Percentiles rank a stretch among this genome's conserved stretches.
These are phyloP conservation scores for Penicillium thymicola DNA, from an alignment of 2,329 filamentous ascomycete species.

Conservation along the genomic window DNA sequence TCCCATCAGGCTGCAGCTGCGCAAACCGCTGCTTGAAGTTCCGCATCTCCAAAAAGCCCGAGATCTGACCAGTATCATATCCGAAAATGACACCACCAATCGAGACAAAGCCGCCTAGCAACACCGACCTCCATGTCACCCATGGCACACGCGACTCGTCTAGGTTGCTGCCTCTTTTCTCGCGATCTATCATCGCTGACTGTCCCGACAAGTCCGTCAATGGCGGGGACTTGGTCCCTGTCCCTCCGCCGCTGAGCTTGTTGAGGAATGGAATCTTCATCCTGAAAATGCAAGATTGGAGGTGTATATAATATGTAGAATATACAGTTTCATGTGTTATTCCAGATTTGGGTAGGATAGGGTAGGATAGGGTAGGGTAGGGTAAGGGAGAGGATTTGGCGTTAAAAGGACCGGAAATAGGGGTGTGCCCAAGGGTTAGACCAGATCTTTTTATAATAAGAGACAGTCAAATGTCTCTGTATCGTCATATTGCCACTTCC, in stretches of 20 bases:
- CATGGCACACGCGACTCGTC: constrained; percentile 32
- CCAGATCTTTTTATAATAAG: too few species aligned
- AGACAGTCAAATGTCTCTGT: not conserved
- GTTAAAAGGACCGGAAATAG: not conserved
- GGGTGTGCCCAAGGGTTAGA: not conserved
- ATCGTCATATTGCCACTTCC: constrained; percentile 14
- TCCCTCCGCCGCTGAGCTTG: not conserved
- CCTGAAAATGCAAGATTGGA: not conserved
- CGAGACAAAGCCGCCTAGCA: constrained; percentile 44
- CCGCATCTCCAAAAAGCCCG: constrained; percentile 42
- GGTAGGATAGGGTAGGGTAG: not conserved
- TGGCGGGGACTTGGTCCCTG: constrained; percentile 7
- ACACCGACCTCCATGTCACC: constrained; percentile 38
- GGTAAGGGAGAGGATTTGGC: not conserved
- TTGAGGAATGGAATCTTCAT: constrained; percentile 16
- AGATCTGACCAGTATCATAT: constrained; percentile 47
- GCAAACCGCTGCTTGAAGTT: constrained; percentile 43
- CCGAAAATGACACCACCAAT: constrained; percentile 47
- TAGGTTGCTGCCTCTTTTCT: constrained; percentile 16
- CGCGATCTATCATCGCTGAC: constrained; percentile 3
- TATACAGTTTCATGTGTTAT: not conserved
- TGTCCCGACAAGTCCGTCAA: constrained; percentile 10
- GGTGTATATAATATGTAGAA: not conserved
- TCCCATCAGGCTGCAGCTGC: constrained; percentile 29
- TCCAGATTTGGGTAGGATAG: not conserved